phyloP scores from a whole-genome alignment of 2,329 filamentous ascomycete genomes.

The Epichloe baconii region DNA sequence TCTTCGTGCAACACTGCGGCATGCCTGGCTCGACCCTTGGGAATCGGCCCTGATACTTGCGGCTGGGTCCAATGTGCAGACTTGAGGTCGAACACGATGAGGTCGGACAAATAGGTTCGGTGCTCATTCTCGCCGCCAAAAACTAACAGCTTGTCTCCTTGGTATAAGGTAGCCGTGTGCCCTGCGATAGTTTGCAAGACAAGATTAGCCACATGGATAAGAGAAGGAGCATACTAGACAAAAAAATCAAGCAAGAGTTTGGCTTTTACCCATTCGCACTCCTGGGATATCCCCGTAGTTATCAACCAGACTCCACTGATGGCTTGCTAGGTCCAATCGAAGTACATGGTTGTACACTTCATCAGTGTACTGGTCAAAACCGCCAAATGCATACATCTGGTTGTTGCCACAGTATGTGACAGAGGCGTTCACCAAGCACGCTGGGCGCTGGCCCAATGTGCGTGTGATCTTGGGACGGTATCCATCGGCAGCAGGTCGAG shows the following conservation, averaged over 20 bases:
- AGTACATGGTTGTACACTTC: constrained; percentile 98
- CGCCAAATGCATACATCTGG: constrained; percentile 94
- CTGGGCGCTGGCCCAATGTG: constrained; percentile 68
- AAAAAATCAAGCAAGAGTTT: neutral
- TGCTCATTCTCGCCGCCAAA: constrained; percentile 98
- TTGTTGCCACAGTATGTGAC: constrained; percentile 98
- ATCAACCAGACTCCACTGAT: constrained; percentile 91
- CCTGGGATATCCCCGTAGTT: constrained; percentile 98
- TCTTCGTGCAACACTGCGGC: constrained; percentile 91
- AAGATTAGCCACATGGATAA: constrained; percentile 1
- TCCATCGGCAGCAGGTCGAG: constrained; percentile 50
- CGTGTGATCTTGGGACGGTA: constrained; percentile 77
- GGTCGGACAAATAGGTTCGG: constrained; percentile 83
- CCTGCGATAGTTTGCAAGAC: constrained; percentile 36
- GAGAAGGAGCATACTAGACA: neutral
- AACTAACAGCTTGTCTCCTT: constrained; percentile 88
- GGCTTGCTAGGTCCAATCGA: constrained; percentile 69
- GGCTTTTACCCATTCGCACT: constrained; percentile 69
- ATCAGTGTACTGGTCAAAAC: constrained; percentile 97
- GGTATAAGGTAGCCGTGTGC: constrained; percentile 87
- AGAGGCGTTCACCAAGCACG: constrained; percentile 93
- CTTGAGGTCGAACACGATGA: constrained; percentile 91
- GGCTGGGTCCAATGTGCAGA: constrained; percentile 94
- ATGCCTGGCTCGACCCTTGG: constrained; percentile 83
- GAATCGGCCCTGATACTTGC: constrained; percentile 68